Percentiles rank a stretch among this genome's conserved stretches.
Evolutionary conservation across 2,329 filamentous ascomycete species (phyloP).

Genomic region (Scytalidium lignicola): DNA sequence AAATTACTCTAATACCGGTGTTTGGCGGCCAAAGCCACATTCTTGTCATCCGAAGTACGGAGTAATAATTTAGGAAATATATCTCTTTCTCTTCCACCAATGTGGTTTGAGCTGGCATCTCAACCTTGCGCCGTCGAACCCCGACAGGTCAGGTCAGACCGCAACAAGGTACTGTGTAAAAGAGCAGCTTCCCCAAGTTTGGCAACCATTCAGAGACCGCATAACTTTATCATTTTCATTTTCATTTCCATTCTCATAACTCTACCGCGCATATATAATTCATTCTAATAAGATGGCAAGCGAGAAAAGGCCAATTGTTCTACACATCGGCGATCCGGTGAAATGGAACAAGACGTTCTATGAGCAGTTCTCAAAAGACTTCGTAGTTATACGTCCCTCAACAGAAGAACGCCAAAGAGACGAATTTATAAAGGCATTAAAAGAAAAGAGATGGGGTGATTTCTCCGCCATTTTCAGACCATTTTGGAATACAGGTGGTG

Average conservation of each 20-base stretch:
- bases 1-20: too few species aligned
- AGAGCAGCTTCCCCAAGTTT: neutral
- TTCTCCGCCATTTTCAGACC: slow-evolving; percentile 49
- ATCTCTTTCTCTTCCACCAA: neutral
- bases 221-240: neutral
- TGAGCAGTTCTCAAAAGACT: slow-evolving; percentile 34
- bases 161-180: neutral
- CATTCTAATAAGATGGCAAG: neutral
- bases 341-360: slow-evolving; percentile 26
- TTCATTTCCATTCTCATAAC: neutral
- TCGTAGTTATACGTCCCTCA: slow-evolving; percentile 43
- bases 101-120: neutral
- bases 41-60: too few species aligned
- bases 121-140: neutral
- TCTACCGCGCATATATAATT: too few species aligned
- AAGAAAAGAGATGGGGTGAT: slow-evolving; percentile 48
- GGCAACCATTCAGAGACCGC: too few species aligned
- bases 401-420: slow-evolving; percentile 44
- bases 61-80: neutral
- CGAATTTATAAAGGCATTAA: slow-evolving; percentile 44
- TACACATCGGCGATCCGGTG: slow-evolving; percentile 29
- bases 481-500: slow-evolving; percentile 60
- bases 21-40: too few species aligned
- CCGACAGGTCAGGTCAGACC: neutral
- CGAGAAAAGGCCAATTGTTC: slow-evolving; percentile 20